phyloP scores from a whole-genome alignment of 148 eudicot genomes.

The Arbutus unedo region DNA sequence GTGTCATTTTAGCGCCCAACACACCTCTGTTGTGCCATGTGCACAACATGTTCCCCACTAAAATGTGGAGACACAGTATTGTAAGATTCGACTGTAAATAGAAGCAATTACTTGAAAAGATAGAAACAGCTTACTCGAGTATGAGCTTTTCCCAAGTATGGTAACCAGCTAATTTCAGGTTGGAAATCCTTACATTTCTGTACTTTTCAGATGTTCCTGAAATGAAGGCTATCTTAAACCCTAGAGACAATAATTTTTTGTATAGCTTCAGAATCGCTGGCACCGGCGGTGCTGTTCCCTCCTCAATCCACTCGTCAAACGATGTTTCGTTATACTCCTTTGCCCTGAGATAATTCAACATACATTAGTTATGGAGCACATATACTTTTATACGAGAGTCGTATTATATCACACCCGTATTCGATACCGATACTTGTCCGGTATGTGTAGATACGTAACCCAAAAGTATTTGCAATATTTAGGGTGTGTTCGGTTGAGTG shows the following conservation, averaged over 20 bases:
- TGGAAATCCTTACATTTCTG: constrained; percentile 25
- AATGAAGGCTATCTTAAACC: constrained; percentile 38
- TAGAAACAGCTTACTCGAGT: constrained; percentile 31
- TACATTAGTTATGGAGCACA: neutral
- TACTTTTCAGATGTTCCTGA: constrained; percentile 29
- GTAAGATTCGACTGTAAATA: neutral
- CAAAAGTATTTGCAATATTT: too few species aligned
- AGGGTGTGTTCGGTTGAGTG: too few species aligned
- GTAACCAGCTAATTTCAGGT: constrained; percentile 42
- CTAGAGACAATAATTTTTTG: constrained; percentile 25
- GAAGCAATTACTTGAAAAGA: neutral
- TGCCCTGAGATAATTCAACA: constrained; percentile 19
- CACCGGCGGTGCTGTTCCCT: constrained; percentile 19
- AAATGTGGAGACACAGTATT: neutral
- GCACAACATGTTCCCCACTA: too few species aligned
- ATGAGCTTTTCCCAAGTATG: constrained; percentile 40
- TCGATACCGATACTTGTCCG: too few species aligned
- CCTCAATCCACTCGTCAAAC: constrained; percentile 26
- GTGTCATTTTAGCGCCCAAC: neutral
- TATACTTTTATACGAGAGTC: too few species aligned
- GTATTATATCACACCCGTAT: too few species aligned
- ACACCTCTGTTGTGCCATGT: too few species aligned
- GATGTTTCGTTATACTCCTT: constrained; percentile 11
- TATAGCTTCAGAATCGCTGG: constrained; percentile 23
- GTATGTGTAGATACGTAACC: too few species aligned